These are phyloP conservation scores for Stramenopiles sp. DNA, from an alignment of 352 stramenopile species.

Conservation along the genomic window DNA sequence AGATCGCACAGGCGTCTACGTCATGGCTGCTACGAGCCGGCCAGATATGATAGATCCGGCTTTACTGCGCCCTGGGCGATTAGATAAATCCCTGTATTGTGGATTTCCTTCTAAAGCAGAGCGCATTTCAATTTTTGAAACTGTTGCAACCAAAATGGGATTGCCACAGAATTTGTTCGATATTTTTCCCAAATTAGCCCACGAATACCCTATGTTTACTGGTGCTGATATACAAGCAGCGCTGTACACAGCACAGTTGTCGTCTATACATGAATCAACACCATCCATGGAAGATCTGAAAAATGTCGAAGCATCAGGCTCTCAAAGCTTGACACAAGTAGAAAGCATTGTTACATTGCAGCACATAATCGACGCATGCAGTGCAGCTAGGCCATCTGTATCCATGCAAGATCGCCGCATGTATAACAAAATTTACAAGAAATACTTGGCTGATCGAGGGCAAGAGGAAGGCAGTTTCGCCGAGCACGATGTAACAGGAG, in stretches of 20 bases:
- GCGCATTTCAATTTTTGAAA: conserved; percentile 21
- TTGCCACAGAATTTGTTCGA: not conserved
- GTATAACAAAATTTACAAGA: not conserved
- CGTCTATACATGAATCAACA: not conserved
- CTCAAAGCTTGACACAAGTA: not conserved
- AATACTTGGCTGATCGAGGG: not conserved
- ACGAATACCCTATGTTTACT: not conserved
- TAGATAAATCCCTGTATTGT: conserved; percentile 80
- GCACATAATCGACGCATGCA: not conserved
- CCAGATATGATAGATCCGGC: conserved; percentile 82
- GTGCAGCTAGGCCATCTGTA: not conserved
- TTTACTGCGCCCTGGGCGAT: conserved; percentile 73
- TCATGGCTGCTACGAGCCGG: conserved; percentile 88
- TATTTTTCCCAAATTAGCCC: not conserved
- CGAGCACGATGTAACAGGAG: not conserved
- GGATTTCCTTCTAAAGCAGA: conserved; percentile 46
- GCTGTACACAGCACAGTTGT: not conserved
- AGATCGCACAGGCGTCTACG: conserved; percentile 91
- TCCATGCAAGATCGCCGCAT: not conserved
- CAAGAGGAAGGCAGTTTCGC: not conserved
- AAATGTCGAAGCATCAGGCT: not conserved
- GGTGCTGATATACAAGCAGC: not conserved
- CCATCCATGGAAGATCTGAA: not conserved
- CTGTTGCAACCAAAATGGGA: not conserved
- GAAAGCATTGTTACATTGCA: not conserved